These are phyloP conservation scores for Starmerella bacillaris DNA, from an alignment of 805 yeast genomes.

Conservation along the genomic window DNA sequence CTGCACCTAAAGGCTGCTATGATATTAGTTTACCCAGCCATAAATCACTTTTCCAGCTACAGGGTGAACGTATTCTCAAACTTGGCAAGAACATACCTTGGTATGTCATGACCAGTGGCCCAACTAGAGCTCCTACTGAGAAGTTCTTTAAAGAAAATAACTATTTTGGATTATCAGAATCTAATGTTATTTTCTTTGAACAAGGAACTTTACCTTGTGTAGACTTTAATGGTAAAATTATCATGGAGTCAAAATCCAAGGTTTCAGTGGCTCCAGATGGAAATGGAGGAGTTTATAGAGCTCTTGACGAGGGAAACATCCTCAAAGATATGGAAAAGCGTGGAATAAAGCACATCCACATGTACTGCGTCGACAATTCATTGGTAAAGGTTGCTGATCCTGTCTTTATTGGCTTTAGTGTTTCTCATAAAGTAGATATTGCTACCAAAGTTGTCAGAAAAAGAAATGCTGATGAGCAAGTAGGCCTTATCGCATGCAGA, in stretches of 20 bases:
- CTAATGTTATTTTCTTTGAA: slow-evolving; percentile 62
- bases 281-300: slow-evolving; percentile 89
- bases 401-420: slow-evolving; percentile 67
- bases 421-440: slow-evolving; percentile 43
- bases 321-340: slow-evolving; percentile 47
- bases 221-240: slow-evolving; percentile 50
- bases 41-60: slow-evolving; percentile 76
- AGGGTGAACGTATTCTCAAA: slow-evolving; percentile 64
- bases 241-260: slow-evolving; percentile 36
- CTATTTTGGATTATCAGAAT: slow-evolving; percentile 49
- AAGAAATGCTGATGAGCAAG: slow-evolving; percentile 69
- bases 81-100: slow-evolving; percentile 41
- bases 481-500: slow-evolving; percentile 64
- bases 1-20: slow-evolving; percentile 85
- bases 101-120: slow-evolving; percentile 90
- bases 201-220: slow-evolving; percentile 94
- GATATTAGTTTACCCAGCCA: slow-evolving; percentile 70
- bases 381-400: slow-evolving; percentile 91
- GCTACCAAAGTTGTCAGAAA: slow-evolving; percentile 93
- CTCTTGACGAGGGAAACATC: slow-evolving; percentile 45
- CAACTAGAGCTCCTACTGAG: slow-evolving; percentile 65
- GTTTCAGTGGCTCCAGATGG: slow-evolving; percentile 91
- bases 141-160: slow-evolving; percentile 40
- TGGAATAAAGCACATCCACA: slow-evolving; percentile 76
- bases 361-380: slow-evolving; percentile 93